Conservation (phyloP, 2,329 filamentous ascomycete genomes). For the Penicillium sclerotiorum region DNA sequence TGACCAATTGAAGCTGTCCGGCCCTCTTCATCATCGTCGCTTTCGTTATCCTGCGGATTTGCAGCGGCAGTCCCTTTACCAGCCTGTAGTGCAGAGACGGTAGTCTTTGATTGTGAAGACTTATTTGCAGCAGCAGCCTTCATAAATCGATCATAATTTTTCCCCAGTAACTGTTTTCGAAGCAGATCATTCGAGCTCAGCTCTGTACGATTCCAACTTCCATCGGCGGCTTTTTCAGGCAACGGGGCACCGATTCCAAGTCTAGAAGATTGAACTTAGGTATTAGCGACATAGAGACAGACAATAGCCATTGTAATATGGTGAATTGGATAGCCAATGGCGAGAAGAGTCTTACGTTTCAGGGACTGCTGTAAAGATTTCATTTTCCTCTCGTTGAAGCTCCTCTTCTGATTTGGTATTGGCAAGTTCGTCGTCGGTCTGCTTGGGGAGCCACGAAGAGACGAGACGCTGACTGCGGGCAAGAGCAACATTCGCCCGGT, state of each 20-base stretch:
- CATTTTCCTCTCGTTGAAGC: conserved; percentile 55
- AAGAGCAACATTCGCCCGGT: conserved; percentile 56
- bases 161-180: conserved; percentile 49
- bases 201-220: conserved; percentile 44
- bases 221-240: conserved; percentile 44
- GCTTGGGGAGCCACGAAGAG: conserved; percentile 59
- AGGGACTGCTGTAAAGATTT: conserved; percentile 56
- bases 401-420: conserved; percentile 48
- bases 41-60: conserved; percentile 28
- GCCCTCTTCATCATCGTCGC: conserved; percentile 42
- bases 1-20: conserved; percentile 42
- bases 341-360: conserved; percentile 50
- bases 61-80: conserved; percentile 23
- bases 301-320: not conserved
- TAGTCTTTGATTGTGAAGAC: not conserved
- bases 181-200: conserved; percentile 48
- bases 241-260: conserved; percentile 53
- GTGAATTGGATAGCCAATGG: not conserved
- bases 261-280: conserved; percentile 28
- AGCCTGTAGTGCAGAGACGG: conserved; percentile 26
- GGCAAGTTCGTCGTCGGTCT: conserved; percentile 40
- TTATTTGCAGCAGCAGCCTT: conserved; percentile 34
- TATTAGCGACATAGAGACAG: too few species aligned
- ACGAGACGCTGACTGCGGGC: conserved; percentile 58
- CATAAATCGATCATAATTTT: conserved; percentile 42